Base-by-base conservation (phyloP, 2,329 filamentous ascomycete genomes). In the Diaporthe capsici region DNA sequence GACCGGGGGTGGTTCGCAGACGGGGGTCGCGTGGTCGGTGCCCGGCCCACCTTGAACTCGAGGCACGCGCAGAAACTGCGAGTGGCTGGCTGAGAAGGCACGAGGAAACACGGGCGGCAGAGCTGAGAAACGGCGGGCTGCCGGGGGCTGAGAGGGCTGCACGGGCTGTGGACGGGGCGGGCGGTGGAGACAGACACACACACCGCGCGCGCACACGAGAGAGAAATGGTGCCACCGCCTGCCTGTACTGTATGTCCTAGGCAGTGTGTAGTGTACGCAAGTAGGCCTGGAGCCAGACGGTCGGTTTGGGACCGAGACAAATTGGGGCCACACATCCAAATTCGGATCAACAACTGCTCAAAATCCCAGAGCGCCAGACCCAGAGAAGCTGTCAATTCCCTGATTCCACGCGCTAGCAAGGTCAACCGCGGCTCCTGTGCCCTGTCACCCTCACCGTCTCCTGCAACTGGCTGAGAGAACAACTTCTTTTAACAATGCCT, bases 261-360 rank as follows among this genome's bases (percentile, higher is more conserved):
- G 34, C 8, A 34, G 34, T 34, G 34, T 34, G 34, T 34, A 34
- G 7, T 34, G 7, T 34, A 34, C 34, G 34, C 39, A 42, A 13
- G 9, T 58, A 10, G 37, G 25, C 28, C 28, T n/a, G 31, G 65
- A 68, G 22, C 65, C 47, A 68, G 47, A 68, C 65, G 65, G 65
- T 53, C 65, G 47, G 65, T 68, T 68, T 53, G n/a, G 47, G 47
- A 39, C 47, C 47, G 47, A 68, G 65, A 68, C 65, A 68, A 39
- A 53, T n/a, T 25, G 31, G 47, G 34, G 44, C 28, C 44, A 17
- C 47, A 13, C 34, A 34, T 20, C 63, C 22, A 68, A 68, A 68
- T 68, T 68, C 63, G 28, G 63, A 68, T 68, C 44, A 68, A 8
- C 65, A 68, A 51, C 10, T 51, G 20, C 28, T 13, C 17, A 8